phyloP scores from a whole-genome alignment of 306 rosid species.

The Urtica urens region DNA sequence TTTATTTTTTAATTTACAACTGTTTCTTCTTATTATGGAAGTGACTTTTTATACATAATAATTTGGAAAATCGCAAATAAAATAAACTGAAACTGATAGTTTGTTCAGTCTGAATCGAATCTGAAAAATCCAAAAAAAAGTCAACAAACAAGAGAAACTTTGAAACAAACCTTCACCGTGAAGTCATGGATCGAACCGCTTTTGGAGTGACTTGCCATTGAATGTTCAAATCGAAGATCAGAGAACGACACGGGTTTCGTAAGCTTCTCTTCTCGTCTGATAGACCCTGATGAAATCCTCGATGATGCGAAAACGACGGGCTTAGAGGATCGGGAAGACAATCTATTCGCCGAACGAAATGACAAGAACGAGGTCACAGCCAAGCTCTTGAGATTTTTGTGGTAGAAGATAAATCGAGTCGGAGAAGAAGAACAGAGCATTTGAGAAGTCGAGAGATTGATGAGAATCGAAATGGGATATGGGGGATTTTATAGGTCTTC shows the following conservation, averaged over 20 bases:
- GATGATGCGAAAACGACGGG: slow-evolving; percentile 2
- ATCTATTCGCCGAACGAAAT: not conserved
- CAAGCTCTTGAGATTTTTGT: slow-evolving; percentile 8
- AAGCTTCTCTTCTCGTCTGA: slow-evolving; percentile 3
- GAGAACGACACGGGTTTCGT: slow-evolving; percentile 9
- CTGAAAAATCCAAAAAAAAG: no score
- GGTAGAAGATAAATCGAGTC: slow-evolving; percentile 19
- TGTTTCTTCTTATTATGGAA: no score
- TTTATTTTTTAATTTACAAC: no score
- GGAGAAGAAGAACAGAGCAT: slow-evolving; percentile 29
- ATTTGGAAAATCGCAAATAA: no score
- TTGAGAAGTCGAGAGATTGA: not conserved
- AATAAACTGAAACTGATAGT: no score
- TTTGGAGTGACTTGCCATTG: slow-evolving; percentile 56
- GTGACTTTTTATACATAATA: no score
- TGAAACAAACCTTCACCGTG: slow-evolving; percentile 6
- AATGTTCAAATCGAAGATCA: slow-evolving; percentile 15
- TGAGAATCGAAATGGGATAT: no score
- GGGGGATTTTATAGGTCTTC: no score
- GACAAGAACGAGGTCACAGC: slow-evolving; percentile 19
- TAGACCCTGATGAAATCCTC: slow-evolving; percentile 8
- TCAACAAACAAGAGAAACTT: not conserved
- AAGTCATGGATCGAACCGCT: slow-evolving; percentile 4
- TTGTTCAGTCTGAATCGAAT: no score
- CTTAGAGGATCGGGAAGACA: slow-evolving; percentile 8